phyloP scores from a whole-genome alignment of 805 yeast genomes.

The Huiozyma sinensis region DNA sequence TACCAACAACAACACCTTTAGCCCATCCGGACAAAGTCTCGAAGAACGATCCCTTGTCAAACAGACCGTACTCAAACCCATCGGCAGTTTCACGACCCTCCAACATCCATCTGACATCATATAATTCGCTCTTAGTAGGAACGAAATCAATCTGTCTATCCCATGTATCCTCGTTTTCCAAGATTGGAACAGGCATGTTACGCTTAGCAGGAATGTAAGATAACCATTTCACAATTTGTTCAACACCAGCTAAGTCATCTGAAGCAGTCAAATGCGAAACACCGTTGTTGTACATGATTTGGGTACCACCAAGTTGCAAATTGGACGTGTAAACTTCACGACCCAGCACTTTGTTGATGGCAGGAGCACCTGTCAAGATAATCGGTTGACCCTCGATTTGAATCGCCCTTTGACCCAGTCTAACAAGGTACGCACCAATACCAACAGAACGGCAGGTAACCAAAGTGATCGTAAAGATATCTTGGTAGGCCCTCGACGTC shows the following conservation, averaged over 20 bases:
- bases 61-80: slow-evolving; percentile 73
- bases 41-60: slow-evolving; percentile 86
- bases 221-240: slow-evolving; percentile 90
- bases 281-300: slow-evolving; percentile 97
- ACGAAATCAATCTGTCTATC: slow-evolving; percentile 80
- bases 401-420: slow-evolving; percentile 97
- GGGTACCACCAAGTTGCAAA: slow-evolving; percentile 98
- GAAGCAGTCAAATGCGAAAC: slow-evolving; percentile 95
- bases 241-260: slow-evolving; percentile 94
- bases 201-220: slow-evolving; percentile 89
- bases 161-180: slow-evolving; percentile 79
- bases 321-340: slow-evolving; percentile 95
- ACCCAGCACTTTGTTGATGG: slow-evolving; percentile 92
- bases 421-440: slow-evolving; percentile 97
- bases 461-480: slow-evolving; percentile 92
- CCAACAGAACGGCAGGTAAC: slow-evolving; percentile 99
- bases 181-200: slow-evolving; percentile 80
- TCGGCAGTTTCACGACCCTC: slow-evolving; percentile 65
- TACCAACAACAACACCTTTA: slow-evolving; percentile 94
- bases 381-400: slow-evolving; percentile 99
- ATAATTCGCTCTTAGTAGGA: slow-evolving; percentile 63
- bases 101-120: slow-evolving; percentile 92
- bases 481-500: slow-evolving; percentile 94
- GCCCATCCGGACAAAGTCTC: slow-evolving; percentile 99
- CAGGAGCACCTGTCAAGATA: slow-evolving; percentile 98